phyloP scores from a whole-genome alignment of 1,139 yeast species.

The Lodderomyces pseudojiufengensis region DNA sequence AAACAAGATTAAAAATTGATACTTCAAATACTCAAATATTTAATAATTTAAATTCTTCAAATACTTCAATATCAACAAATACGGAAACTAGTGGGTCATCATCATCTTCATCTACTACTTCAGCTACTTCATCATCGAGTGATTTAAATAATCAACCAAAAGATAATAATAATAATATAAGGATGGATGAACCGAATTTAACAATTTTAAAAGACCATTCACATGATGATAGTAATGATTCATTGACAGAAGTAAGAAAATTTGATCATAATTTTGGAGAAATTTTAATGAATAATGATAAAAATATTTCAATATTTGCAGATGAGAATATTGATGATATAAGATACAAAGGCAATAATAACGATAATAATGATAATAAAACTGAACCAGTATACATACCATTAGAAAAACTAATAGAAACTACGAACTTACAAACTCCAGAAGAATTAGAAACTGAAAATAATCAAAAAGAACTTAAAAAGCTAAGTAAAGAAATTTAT shows the following conservation, averaged over 20 bases:
- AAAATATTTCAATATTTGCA: conserved; percentile 1
- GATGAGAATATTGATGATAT: conserved; percentile 11
- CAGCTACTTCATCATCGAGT: background rate
- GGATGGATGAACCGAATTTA: background rate
- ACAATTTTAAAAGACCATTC: background rate
- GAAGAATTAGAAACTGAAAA: conserved; percentile 1
- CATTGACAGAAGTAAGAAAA: background rate
- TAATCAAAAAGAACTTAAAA: conserved; percentile 17
- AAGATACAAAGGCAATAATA: conserved; percentile 5
- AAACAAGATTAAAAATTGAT: background rate
- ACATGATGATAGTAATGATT: background rate
- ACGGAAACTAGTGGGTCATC: background rate
- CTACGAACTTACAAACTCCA: conserved; percentile 12
- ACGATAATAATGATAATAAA: conserved; percentile 9
- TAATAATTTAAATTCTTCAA: background rate
- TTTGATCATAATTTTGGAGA: background rate
- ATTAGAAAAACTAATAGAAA: conserved; percentile 21
- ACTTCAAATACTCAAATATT: background rate
- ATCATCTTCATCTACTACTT: background rate
- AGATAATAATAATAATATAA: background rate
- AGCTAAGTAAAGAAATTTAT: conserved; percentile 7
- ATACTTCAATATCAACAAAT: background rate
- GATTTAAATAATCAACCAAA: conserved; percentile 1
- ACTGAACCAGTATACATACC: conserved; percentile 19
- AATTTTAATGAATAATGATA: background rate